phyloP scores from a whole-genome alignment of 371 early-diverging fungal genomes.

The Mucor indicus region DNA sequence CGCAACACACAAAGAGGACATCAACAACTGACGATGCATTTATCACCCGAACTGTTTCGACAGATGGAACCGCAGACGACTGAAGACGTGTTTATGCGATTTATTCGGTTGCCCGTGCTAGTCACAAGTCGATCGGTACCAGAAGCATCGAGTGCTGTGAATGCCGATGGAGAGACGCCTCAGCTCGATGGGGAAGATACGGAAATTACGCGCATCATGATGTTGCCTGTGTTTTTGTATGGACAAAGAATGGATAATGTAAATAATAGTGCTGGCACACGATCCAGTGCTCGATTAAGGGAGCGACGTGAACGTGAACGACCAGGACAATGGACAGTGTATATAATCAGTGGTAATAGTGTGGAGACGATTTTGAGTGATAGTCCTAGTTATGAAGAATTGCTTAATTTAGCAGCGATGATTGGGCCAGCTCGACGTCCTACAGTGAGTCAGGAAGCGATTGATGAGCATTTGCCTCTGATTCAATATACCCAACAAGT shows the following conservation, averaged over 20 bases:
- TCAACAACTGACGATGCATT: conserved; percentile 20
- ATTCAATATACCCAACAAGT: conserved; percentile 25
- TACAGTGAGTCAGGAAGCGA: conserved; percentile 41
- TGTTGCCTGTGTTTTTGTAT: conserved; percentile 19
- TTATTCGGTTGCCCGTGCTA: conserved; percentile 15
- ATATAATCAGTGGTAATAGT: conserved; percentile 24
- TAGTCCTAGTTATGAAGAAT: conserved; percentile 43
- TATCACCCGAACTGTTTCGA: conserved; percentile 20
- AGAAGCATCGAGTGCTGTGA: conserved; percentile 1
- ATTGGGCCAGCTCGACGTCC: conserved; percentile 52
- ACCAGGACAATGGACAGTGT: conserved; percentile 23
- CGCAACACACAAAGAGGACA: conserved; percentile 1
- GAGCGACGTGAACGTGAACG: conserved; percentile 8
- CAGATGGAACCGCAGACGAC: conserved; percentile 18
- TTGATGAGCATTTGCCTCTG: conserved; percentile 27
- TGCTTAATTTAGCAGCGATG: conserved; percentile 41
- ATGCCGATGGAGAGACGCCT: conserved; percentile 13
- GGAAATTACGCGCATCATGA: conserved; percentile 9
- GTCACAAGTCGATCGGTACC: conserved; percentile 8
- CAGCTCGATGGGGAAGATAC: not conserved
- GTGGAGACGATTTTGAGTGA: conserved; percentile 9
- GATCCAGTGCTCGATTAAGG: conserved; percentile 10
- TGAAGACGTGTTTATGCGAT: conserved; percentile 20
- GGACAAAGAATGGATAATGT: conserved; percentile 3
- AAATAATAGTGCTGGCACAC: not conserved